phyloP scores from a whole-genome alignment of 2,329 filamentous ascomycete genomes.

The Colletotrichum lupini region DNA sequence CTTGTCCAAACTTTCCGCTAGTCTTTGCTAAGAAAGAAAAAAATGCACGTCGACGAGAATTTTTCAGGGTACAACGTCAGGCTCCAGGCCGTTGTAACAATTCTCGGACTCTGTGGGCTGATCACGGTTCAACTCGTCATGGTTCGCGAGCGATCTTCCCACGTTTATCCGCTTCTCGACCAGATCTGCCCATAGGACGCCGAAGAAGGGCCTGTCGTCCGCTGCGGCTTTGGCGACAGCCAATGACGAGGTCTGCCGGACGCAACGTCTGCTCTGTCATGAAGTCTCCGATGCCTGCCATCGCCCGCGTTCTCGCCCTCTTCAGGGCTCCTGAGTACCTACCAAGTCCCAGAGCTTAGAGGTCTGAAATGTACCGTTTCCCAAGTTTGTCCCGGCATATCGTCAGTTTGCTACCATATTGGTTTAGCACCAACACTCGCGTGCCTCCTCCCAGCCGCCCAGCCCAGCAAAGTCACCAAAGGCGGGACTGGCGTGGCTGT shows the following conservation, averaged over 20 bases:
- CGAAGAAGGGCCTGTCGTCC: not conserved
- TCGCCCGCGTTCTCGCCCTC: slow-evolving; percentile 13
- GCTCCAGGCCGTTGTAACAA: not conserved
- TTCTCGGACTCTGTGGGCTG: not conserved
- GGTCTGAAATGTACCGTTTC: not conserved
- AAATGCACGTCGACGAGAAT: not conserved
- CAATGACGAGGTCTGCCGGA: not conserved
- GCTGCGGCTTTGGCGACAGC: not conserved
- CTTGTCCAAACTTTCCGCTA: not conserved
- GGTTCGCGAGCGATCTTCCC: slow-evolving; percentile 6
- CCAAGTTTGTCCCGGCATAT: not conserved
- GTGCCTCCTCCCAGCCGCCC: slow-evolving; percentile 22
- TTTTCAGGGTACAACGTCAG: not conserved
- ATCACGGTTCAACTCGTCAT: slow-evolving; percentile 8
- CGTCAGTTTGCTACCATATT: not conserved
- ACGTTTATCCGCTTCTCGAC: slow-evolving; percentile 5
- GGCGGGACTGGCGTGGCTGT: slow-evolving; percentile 17
- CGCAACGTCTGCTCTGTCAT: slow-evolving; percentile 6
- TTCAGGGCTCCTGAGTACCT: not conserved
- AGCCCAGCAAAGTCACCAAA: not conserved
- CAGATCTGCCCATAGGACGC: not conserved
- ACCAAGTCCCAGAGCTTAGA: not conserved
- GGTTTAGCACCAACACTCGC: slow-evolving; percentile 5
- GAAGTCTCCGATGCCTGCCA: slow-evolving; percentile 1
- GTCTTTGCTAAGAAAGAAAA: not conserved